Conservation (phyloP, 2,329 filamentous ascomycete species). For the Esteya vermicola region DNA sequence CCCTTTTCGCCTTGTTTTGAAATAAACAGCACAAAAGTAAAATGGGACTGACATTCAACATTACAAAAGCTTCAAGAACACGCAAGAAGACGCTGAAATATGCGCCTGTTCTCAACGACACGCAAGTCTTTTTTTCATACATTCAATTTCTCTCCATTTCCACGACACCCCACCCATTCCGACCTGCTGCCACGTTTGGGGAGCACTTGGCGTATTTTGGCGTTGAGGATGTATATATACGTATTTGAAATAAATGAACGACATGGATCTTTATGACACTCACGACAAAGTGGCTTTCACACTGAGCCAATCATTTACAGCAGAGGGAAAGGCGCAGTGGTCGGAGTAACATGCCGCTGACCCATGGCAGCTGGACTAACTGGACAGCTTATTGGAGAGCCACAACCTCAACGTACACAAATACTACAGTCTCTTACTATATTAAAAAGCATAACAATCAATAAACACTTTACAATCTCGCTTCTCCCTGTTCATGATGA, state of each 20-base stretch:
- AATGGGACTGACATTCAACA: too few species aligned
- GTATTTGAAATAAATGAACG: constrained; percentile 1
- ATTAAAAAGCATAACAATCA: neutral
- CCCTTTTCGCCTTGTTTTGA: constrained; percentile 1
- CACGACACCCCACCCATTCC: neutral
- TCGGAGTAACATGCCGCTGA: neutral
- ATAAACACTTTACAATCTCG: neutral
- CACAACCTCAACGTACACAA: too few species aligned
- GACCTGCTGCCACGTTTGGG: neutral
- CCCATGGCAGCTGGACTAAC: neutral
- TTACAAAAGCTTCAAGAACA: neutral
- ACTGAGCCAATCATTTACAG: neutral
- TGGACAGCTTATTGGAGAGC: neutral
- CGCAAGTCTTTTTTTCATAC: neutral
- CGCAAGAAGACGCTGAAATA: neutral
- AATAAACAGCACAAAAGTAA: neutral
- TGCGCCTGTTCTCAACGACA: neutral
- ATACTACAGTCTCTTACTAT: too few species aligned
- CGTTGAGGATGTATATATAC: constrained; percentile 1
- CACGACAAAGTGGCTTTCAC: neutral
- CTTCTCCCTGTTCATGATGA: too few species aligned
- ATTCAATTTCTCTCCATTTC: neutral
- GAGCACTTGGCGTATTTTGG: constrained; percentile 1
- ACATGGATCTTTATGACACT: neutral
- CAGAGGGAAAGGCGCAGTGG: neutral